A percentile compares a stretch with the other conserved stretches of the same genome.
Conservation (phyloP, 2,329 filamentous ascomycete species). For the Paraphaeosphaeria minitans region DNA sequence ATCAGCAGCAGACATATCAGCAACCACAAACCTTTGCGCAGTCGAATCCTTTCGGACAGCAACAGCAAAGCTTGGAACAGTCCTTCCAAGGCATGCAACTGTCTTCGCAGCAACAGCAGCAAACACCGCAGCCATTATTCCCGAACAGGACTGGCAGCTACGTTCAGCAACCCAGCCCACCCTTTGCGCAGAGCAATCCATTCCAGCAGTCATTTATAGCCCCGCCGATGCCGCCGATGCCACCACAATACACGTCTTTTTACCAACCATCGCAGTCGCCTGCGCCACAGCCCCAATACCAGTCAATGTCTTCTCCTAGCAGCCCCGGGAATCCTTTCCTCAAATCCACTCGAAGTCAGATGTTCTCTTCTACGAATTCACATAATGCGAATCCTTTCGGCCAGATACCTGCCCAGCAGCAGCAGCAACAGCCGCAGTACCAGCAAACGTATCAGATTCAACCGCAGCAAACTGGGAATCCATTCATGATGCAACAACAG, state of each 20-base stretch:
- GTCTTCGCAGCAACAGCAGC: conserved; percentile 40
- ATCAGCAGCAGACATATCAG: conserved; percentile 30
- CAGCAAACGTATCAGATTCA: conserved; percentile 26
- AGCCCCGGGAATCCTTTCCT: conserved; percentile 52
- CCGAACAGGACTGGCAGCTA: conserved; percentile 75
- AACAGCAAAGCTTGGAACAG: conserved; percentile 60
- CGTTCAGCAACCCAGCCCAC: conserved; percentile 45
- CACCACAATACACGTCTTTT: conserved; percentile 45
- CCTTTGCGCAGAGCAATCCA: conserved; percentile 46
- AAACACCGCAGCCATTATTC: conserved; percentile 60
- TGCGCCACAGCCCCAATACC: conserved; percentile 40
- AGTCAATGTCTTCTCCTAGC: conserved; percentile 47
- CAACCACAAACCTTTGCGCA: conserved; percentile 21
- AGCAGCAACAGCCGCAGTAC: conserved; percentile 29
- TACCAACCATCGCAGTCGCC: conserved; percentile 22
- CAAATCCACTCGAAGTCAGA: conserved; percentile 49
- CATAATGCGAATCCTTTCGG: conserved; percentile 48
- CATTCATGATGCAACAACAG: conserved; percentile 58
- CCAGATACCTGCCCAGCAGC: conserved; percentile 19
- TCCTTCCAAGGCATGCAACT: conserved; percentile 79
- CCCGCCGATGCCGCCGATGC: conserved; percentile 49
- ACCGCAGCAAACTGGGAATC: conserved; percentile 46
- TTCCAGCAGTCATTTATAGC: conserved; percentile 50
- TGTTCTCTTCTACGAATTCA: conserved; percentile 43
- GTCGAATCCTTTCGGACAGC: conserved; percentile 33